Base-by-base conservation (phyloP, 768 basidiomycete species). In the Pulveroboletus frians region DNA sequence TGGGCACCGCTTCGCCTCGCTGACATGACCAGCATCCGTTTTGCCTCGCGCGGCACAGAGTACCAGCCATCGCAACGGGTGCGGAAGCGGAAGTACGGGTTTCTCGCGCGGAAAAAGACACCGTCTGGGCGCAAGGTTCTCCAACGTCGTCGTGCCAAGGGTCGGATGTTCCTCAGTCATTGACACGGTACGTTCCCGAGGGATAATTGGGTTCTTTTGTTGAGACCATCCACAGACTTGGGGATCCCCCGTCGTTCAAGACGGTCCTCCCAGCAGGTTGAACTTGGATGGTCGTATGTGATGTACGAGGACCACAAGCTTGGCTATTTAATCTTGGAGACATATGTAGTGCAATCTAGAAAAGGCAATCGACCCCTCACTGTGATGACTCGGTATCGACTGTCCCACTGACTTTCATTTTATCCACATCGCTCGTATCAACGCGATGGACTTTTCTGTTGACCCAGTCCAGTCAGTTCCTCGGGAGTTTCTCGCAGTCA, bases 51-150 rank as follows among this genome's bases (percentile, higher is more conserved):
- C 38, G 94, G 94, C 38, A 79, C 81, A n/a, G 91, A 94, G 69
- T 98, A 97, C 60, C 94, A 97, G 65, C 94, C 94, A n/a, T 92
- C 88, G 0, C 92, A 95, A 68, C 79, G 93, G 36, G 89, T 88
- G 62, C 74, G 94, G 57, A 98, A 98, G 74, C 78, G 92, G 58
- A 92, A 86, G 65, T 88, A 91, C 63, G 94, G 94, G 6, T 98
- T 95, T 68, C 76, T 98, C 30, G 79, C 85, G 0, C 72, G 93
- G 51, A 82, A 85, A 66, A 76, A 77, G 57, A 80, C 75, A 9
- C 75, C 78, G 20, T 73, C 78, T 31, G 92, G 92, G 3, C 78
- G 84, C 55, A 89, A 79, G 58, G 78, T 90, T 37, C 71, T 97
- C 44, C 75, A 67, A 20, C 75, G 88, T 46, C 78, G 94, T 49